These are phyloP conservation scores for Puccinia coronata DNA, from an alignment of 1,284 basidiomycete genomes.

Conservation along the genomic window DNA sequence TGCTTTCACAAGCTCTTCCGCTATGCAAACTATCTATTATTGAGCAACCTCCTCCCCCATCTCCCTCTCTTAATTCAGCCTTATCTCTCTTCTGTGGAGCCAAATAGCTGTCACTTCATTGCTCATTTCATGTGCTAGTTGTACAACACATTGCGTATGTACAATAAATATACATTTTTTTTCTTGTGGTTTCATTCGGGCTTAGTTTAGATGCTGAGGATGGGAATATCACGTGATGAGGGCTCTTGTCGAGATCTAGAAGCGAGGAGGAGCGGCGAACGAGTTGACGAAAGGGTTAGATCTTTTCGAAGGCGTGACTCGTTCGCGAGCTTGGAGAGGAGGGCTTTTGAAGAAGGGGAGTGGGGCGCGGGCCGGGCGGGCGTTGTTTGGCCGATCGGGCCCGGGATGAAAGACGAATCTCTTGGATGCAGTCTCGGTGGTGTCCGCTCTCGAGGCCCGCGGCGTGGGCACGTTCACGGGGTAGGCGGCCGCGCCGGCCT, in stretches of 20 bases:
- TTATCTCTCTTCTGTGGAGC: background rate
- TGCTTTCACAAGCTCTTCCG: slow-evolving; percentile 12
- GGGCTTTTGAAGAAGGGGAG: background rate
- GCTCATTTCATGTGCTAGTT: too few species aligned
- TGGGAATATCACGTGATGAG: background rate
- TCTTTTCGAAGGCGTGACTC: slow-evolving; percentile 7
- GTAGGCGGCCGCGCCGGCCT: background rate
- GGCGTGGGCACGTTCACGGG: background rate
- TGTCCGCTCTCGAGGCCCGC: background rate
- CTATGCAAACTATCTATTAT: slow-evolving; percentile 48
- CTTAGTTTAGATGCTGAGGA: background rate
- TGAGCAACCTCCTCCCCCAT: background rate
- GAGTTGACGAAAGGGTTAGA: background rate
- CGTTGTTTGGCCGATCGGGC: background rate
- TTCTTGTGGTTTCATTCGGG: background rate
- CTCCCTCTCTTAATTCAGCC: too few species aligned
- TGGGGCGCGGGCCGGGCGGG: background rate
- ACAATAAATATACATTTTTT: background rate
- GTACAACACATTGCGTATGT: background rate
- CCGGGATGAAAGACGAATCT: slow-evolving; percentile 7
- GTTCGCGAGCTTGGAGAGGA: background rate
- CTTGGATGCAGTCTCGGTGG: background rate
- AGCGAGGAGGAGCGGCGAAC: background rate
- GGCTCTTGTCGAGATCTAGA: background rate
- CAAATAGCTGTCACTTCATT: too few species aligned